A percentile compares a stretch with the other conserved stretches of the same genome.
Evolutionary conservation across 2,329 filamentous ascomycete genomes (phyloP).

Genomic region (Didymella keratinophila): DNA sequence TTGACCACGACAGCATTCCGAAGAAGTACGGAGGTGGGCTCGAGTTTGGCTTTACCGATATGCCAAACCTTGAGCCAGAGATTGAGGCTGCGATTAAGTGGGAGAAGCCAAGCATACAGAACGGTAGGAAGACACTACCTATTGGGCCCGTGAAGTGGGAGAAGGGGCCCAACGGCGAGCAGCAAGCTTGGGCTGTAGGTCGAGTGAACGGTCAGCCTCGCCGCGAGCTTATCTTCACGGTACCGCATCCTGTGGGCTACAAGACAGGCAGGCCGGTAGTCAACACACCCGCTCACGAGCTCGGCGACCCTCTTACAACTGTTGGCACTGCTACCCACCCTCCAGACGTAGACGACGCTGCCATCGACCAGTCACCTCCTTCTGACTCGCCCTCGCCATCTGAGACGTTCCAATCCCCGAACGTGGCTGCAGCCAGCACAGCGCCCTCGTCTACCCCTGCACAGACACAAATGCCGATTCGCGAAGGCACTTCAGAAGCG

Average conservation of each 20-base stretch:
- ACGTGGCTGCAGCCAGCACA: slow-evolving; percentile 5
- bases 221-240: slow-evolving; percentile 50
- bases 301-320: slow-evolving; percentile 39
- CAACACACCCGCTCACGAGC: slow-evolving; percentile 41
- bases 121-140: slow-evolving; percentile 53
- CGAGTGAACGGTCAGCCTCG: slow-evolving; percentile 53
- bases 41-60: slow-evolving; percentile 80
- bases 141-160: slow-evolving; percentile 59
- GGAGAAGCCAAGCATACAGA: slow-evolving; percentile 44
- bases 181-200: slow-evolving; percentile 57
- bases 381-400: slow-evolving; percentile 33
- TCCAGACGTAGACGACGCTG: slow-evolving; percentile 30
- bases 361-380: slow-evolving; percentile 30
- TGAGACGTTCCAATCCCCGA: slow-evolving; percentile 20
- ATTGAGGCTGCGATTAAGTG: slow-evolving; percentile 55
- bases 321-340: slow-evolving; percentile 50
- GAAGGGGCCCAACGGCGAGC: slow-evolving; percentile 50
- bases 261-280: slow-evolving; percentile 33
- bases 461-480: slow-evolving; percentile 37
- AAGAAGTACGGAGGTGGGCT: slow-evolving; percentile 88
- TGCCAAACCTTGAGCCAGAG: slow-evolving; percentile 72
- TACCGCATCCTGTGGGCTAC: slow-evolving; percentile 44
- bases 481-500: slow-evolving; percentile 53
- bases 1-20: slow-evolving; percentile 83
- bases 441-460: slow-evolving; percentile 20